Evolutionary conservation across 225 moss, liverwort and hornwort species (phyloP), one percentile per base, ranked within the genome.

Genomic region (Rhytidiadelphus loreus): DNA sequence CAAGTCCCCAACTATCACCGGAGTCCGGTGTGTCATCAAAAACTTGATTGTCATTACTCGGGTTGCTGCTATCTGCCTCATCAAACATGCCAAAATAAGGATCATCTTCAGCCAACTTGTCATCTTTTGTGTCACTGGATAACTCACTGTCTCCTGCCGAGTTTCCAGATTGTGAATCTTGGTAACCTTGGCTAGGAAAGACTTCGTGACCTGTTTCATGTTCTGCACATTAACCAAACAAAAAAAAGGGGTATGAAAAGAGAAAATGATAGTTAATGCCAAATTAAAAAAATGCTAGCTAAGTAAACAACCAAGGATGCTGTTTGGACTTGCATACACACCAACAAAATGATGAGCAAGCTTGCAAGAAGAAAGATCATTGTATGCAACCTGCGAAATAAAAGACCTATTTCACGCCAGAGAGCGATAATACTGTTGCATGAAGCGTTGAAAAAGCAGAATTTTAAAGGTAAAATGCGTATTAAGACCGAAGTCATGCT

Each of bases 201-300:
- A 93, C 93, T 86, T 93, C 93, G 60, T 93, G 87, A 44, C 92
- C 92, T 90, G 92, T 92, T 77, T 91, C 91, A 39, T 62, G 84
- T 80, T 77, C 93, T 87, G 82, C 37, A 86, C 25, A 64, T 21
- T 50, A 50, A 50, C 33, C 3, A 20, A 29, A 66, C n/a, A n/a
- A 26, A 13, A 12, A 23, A 88, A 30, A 8, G 43, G 9, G 43
- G 35, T 37, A 46, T 75, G 55, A 35, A 39, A 64, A 88, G 41
- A 46, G 60, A 41, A 15, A 65, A 37, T 37, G 59, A 57, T 14
- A 43, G 21, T 60, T n/a, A 77, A 69, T 59, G 68, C 32, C 26
- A 77, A 60, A 28, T 52, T 35, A 19, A 8, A 13, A 55, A 60
- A 65, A 52, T 35, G 60, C 29, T 30, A 39, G 52, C 52, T 52